Conservation (phyloP, 2,329 filamentous ascomycete species). For the Pseudovirgaria hyperparasitica region DNA sequence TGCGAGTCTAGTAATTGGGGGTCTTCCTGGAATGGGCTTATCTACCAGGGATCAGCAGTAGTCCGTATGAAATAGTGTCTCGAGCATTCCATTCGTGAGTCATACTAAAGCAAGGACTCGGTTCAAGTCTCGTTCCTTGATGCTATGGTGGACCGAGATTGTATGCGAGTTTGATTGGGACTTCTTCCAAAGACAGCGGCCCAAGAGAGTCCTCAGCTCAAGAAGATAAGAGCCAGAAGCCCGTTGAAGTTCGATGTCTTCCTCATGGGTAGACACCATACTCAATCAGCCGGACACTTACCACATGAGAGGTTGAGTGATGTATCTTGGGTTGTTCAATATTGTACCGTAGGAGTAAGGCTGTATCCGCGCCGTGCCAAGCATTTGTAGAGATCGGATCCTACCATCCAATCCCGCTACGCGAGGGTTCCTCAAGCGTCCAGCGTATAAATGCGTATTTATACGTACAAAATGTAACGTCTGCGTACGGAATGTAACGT, state of each 20-base stretch:
- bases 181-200: slow-evolving; percentile 25
- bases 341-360: no score
- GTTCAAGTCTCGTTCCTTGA: slow-evolving; percentile 27
- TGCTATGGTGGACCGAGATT: slow-evolving; percentile 20
- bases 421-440: no score
- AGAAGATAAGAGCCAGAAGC: slow-evolving; percentile 24
- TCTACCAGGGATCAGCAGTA: slow-evolving; percentile 17
- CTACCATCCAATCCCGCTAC: no score
- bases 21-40: slow-evolving; percentile 90
- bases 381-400: no score
- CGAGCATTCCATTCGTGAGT: no score
- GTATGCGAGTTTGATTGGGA: slow-evolving; percentile 9
- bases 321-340: no score
- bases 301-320: no score
- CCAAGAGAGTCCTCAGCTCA: slow-evolving; percentile 18
- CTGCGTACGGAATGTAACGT: no score
- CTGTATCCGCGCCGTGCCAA: no score
- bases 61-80: background rate
- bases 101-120: slow-evolving; percentile 22
- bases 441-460: no score
- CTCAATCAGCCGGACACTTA: no score
- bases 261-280: slow-evolving; percentile 30
- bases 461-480: no score
- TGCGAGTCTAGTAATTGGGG: slow-evolving; percentile 85
- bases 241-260: slow-evolving; percentile 31